Conservation (phyloP, 345 rosid species). For the Populus ilicifolia region DNA sequence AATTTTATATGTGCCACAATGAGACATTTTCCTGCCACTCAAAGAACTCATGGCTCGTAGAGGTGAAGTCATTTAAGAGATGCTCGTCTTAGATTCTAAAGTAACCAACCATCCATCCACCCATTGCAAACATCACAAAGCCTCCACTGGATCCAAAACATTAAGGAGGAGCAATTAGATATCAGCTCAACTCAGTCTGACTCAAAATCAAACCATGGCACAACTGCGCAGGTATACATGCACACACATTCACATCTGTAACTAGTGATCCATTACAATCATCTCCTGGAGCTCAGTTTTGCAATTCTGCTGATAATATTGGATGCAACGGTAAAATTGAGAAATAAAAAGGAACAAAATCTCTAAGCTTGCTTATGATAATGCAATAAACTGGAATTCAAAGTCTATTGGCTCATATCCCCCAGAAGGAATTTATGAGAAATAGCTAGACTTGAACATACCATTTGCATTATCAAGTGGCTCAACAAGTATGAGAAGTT, state of each 20-base stretch:
- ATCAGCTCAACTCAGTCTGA: too few species aligned
- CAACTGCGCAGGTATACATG: too few species aligned
- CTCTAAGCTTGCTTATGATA: not conserved
- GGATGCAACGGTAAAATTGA: not conserved
- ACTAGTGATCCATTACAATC: too few species aligned
- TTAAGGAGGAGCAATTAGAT: too few species aligned
- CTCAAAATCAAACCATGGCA: too few species aligned
- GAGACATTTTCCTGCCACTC: not conserved
- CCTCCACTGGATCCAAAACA: too few species aligned
- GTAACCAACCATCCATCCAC: too few species aligned
- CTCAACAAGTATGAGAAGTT: constrained; percentile 80
- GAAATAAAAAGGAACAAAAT: not conserved
- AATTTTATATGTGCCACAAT: not conserved
- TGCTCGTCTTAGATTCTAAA: too few species aligned
- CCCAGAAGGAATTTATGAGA: not conserved
- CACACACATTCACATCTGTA: too few species aligned
- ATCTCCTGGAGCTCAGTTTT: too few species aligned
- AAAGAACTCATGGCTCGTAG: not conserved
- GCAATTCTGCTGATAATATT: not conserved
- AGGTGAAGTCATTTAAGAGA: not conserved
- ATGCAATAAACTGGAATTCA: not conserved
- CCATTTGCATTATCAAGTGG: constrained; percentile 95
- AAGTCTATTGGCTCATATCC: not conserved
- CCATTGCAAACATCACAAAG: too few species aligned
- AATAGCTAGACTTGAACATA: constrained; percentile 17